Percentiles rank a stretch among this genome's conserved stretches.
These are phyloP conservation scores for Stellera chamaejasme DNA, from an alignment of 345 rosid genomes.

Conservation along the genomic window DNA sequence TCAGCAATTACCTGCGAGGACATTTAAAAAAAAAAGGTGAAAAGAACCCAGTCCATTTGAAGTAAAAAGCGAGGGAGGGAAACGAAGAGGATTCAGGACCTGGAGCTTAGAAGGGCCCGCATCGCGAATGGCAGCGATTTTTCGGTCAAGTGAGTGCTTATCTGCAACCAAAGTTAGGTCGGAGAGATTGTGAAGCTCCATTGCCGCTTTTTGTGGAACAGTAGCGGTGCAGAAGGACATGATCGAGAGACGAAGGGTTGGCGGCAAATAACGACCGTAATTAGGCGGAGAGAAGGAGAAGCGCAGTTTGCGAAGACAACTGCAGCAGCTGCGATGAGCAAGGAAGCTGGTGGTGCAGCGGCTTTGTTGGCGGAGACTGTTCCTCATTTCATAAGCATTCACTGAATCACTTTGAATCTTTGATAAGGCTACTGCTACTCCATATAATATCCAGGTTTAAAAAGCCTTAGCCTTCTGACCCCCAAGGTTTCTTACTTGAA, in stretches of 20 bases:
- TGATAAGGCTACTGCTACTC: too few species aligned
- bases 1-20: constrained; percentile 62
- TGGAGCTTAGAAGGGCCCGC: constrained; percentile 77
- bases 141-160: constrained; percentile 32
- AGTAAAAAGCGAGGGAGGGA: not conserved
- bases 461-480: too few species aligned
- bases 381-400: not conserved
- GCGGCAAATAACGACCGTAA: constrained; percentile 5
- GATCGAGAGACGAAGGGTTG: not conserved
- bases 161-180: constrained; percentile 30
- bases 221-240: constrained; percentile 3
- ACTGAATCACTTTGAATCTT: too few species aligned
- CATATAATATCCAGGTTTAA: too few species aligned
- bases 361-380: not conserved
- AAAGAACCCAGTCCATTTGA: not conserved
- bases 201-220: constrained; percentile 15
- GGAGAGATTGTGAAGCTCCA: constrained; percentile 25
- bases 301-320: constrained; percentile 3
- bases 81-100: constrained; percentile 25
- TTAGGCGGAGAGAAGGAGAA: not conserved
- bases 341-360: not conserved
- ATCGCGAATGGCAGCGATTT: constrained; percentile 42
- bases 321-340: not conserved
- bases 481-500: too few species aligned
- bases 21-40: not conserved